A percentile compares a stretch with the other conserved stretches of the same genome.
These are phyloP conservation scores for Lathyrus sativus DNA, from an alignment of 306 rosid species.

Conservation along the genomic window DNA sequence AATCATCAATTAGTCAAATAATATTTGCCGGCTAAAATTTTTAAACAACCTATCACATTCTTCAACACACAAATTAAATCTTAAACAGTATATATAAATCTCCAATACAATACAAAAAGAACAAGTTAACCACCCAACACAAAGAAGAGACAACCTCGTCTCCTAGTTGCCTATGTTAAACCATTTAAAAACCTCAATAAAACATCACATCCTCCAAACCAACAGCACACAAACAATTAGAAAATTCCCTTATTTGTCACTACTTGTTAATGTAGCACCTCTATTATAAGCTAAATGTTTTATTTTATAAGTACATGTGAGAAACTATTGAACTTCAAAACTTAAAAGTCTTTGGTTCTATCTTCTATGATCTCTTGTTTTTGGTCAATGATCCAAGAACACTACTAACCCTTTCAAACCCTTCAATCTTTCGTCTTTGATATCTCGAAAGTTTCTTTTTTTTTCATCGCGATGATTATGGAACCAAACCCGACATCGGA, in stretches of 20 bases:
- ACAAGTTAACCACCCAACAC: conserved; percentile 55
- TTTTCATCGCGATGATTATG: conserved; percentile 51
- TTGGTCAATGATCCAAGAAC: conserved; percentile 58
- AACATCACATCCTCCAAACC: conserved; percentile 77
- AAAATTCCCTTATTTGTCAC: conserved; percentile 76
- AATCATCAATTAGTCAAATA: conserved; percentile 35
- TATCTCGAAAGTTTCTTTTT: background rate
- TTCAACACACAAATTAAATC: conserved; percentile 37
- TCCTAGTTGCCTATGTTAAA: conserved; percentile 44
- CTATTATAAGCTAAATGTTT: background rate
- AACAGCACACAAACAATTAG: conserved; percentile 67
- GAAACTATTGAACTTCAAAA: conserved; percentile 11
- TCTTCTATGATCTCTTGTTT: conserved; percentile 17
- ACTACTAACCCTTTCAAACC: conserved; percentile 30
- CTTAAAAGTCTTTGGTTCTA: conserved; percentile 25
- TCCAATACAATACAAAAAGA: conserved; percentile 45
- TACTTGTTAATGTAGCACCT: conserved; percentile 5
- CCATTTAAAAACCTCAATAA: conserved; percentile 45
- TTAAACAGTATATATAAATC: conserved; percentile 40
- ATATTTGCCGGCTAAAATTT: conserved; percentile 61
- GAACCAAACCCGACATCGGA: conserved; percentile 64
- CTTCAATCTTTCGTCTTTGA: conserved; percentile 33
- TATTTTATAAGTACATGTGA: conserved; percentile 35
- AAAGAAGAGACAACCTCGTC: conserved; percentile 53
- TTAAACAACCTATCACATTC: conserved; percentile 38